Evolutionary conservation across 2,329 filamentous ascomycete species (phyloP).

Genomic region (Diaporthe sp.): DNA sequence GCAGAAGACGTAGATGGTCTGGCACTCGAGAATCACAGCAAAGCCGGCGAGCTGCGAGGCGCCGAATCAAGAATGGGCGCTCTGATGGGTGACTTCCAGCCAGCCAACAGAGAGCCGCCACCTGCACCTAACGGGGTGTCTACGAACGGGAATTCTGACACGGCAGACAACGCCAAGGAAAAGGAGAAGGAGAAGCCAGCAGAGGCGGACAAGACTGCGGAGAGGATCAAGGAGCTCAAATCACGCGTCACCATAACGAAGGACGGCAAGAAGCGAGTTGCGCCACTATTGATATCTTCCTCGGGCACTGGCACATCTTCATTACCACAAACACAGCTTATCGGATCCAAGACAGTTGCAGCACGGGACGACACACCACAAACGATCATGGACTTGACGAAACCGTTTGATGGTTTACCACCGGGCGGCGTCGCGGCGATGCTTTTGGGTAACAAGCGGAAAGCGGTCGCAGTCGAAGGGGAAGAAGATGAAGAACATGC

Average conservation of each 20-base stretch:
- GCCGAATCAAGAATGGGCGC: constrained; percentile 97
- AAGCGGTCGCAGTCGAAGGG: constrained; percentile 78
- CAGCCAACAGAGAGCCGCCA: constrained; percentile 64
- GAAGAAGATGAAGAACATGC: constrained; percentile 79
- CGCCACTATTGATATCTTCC: constrained; percentile 90
- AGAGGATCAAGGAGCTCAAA: constrained; percentile 77
- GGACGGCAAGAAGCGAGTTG: constrained; percentile 96
- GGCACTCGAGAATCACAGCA: constrained; percentile 90
- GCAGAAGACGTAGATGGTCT: constrained; percentile 93
- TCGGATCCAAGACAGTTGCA: constrained; percentile 77
- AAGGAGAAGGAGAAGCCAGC: constrained; percentile 53
- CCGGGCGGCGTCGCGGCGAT: constrained; percentile 89
- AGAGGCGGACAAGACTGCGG: constrained; percentile 66
- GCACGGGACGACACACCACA: constrained; percentile 81
- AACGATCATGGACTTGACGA: constrained; percentile 89
- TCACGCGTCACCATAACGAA: constrained; percentile 95
- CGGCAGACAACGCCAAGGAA: constrained; percentile 46
- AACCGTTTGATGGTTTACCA: constrained; percentile 92
- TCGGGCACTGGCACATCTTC: constrained; percentile 90
- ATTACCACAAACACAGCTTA: constrained; percentile 87
- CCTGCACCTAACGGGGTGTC: constrained; percentile 68
- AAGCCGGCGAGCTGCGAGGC: constrained; percentile 88
- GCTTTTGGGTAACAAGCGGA: constrained; percentile 93
- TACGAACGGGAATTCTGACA: constrained; percentile 46
- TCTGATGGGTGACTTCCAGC: constrained; percentile 88